Percentiles rank a stretch among this genome's conserved stretches.
These are phyloP conservation scores for Pseudoneurospora amorphoporcata DNA, from an alignment of 495 filamentous ascomycete species.

Conservation along the genomic window DNA sequence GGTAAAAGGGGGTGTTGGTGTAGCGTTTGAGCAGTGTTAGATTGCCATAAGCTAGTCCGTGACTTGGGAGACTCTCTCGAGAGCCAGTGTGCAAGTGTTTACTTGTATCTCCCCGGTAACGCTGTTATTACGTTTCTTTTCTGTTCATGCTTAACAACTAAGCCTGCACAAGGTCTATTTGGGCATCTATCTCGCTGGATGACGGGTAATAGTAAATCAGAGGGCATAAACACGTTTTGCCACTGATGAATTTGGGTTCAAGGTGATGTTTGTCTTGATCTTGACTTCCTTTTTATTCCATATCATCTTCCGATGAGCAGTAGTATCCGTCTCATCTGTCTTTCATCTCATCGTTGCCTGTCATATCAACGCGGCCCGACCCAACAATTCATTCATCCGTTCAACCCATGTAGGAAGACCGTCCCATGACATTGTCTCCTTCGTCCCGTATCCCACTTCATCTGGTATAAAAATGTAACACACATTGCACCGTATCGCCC, in stretches of 20 bases:
- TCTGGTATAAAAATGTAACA: neutral
- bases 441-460: neutral
- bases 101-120: too few species aligned
- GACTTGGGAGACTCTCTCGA: too few species aligned
- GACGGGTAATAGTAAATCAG: neutral
- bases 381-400: neutral
- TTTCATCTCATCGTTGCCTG: neutral
- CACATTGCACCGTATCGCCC: neutral
- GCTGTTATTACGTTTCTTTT: too few species aligned
- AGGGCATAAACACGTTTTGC: neutral
- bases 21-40: too few species aligned
- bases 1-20: too few species aligned
- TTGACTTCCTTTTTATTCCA: neutral
- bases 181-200: too few species aligned
- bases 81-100: too few species aligned
- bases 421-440: too few species aligned
- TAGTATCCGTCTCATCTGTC: neutral
- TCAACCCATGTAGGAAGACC: neutral
- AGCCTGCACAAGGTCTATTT: too few species aligned
- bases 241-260: neutral
- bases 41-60: too few species aligned
- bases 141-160: too few species aligned
- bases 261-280: neutral
- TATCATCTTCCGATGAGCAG: neutral
- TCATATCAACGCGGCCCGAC: neutral